Evolutionary conservation across 495 filamentous ascomycete genomes (phyloP).

Genomic region (Chaetomium tenue): DNA sequence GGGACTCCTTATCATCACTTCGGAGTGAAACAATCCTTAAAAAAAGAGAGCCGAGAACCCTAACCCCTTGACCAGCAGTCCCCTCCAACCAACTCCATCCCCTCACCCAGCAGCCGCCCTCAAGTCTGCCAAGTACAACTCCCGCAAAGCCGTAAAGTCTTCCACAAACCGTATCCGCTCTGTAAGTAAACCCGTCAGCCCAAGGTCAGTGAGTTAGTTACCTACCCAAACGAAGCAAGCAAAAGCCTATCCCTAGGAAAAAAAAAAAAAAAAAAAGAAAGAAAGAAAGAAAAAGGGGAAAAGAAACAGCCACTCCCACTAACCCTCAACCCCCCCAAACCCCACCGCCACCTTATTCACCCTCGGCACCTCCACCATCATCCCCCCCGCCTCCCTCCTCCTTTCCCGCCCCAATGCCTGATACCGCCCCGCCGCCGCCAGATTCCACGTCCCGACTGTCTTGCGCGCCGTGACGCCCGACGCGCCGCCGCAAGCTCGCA

Average conservation of each 20-base stretch:
- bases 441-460: conserved; percentile 7
- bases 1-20: no score
- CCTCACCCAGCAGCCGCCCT: neutral
- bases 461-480: neutral
- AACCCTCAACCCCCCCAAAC: conserved; percentile 23
- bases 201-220: no score
- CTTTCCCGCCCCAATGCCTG: neutral
- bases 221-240: no score
- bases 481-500: neutral
- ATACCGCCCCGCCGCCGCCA: conserved; percentile 21
- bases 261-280: neutral
- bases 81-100: no score
- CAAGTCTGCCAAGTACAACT: neutral
- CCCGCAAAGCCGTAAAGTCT: neutral
- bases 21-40: no score
- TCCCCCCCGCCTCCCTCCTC: neutral
- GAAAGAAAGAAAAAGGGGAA: neutral
- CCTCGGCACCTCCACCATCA: conserved; percentile 17
- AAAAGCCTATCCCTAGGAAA: no score
- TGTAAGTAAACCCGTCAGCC: neutral
- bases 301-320: no score
- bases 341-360: conserved; percentile 22
- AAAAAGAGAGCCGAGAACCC: no score
- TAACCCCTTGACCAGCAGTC: no score
- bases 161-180: neutral